Percentiles rank a stretch among this genome's conserved stretches.
phyloP scores from a whole-genome alignment of 345 rosid genomes.

The Orychophragmus violaceus region DNA sequence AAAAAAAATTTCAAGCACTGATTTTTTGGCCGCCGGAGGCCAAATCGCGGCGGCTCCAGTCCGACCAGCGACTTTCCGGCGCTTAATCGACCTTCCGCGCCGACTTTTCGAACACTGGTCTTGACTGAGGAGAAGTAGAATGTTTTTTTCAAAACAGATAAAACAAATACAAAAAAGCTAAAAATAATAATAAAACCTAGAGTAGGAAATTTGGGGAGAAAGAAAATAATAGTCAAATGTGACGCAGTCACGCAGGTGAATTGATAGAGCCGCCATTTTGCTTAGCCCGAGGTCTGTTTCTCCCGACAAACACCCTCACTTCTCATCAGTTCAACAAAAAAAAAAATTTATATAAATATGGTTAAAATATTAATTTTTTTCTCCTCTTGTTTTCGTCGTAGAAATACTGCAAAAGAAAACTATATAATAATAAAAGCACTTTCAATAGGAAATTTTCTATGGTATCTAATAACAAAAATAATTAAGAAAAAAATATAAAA shows the following conservation, averaged over 20 bases:
- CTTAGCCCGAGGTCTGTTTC: slow-evolving; percentile 4
- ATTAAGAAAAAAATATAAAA: no score
- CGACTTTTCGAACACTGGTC: no score
- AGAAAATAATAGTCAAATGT: neutral
- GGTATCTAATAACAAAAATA: no score
- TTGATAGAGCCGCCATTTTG: slow-evolving; percentile 11
- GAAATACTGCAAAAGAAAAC: neutral
- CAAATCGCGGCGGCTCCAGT: no score
- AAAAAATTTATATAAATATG: neutral
- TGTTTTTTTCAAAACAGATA: no score
- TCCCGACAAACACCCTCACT: neutral
- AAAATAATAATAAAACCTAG: neutral
- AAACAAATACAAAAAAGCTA: neutral
- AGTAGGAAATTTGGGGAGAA: neutral
- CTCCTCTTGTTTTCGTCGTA: neutral
- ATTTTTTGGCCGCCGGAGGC: no score
- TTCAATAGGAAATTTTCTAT: no score
- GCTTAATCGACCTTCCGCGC: no score
- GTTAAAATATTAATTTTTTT: neutral
- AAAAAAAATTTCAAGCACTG: no score
- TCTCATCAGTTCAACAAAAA: neutral
- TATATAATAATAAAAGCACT: no score
- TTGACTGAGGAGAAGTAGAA: no score
- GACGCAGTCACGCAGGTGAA: neutral
- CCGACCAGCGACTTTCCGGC: no score